These are phyloP conservation scores for Withania somnifera DNA, from an alignment of 305 asterid genomes.

Conservation along the genomic window DNA sequence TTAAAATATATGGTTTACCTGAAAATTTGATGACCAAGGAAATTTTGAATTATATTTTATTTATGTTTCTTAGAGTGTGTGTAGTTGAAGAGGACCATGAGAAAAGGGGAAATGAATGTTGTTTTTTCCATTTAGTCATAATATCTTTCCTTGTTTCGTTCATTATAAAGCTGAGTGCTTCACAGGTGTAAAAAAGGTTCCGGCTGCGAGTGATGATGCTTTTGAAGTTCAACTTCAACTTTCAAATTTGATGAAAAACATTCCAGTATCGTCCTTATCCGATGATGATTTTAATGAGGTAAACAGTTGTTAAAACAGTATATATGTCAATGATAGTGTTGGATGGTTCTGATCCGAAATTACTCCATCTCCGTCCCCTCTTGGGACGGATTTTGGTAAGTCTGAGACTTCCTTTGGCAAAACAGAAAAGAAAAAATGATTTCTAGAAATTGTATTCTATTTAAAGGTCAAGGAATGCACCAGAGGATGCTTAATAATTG, in stretches of 20 bases:
- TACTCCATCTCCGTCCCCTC: neutral
- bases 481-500: neutral
- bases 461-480: neutral
- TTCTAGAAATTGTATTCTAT: neutral
- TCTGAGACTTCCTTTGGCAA: neutral
- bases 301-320: constrained; percentile 2
- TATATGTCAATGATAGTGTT: neutral
- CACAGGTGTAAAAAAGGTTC: constrained; percentile 42
- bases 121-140: neutral
- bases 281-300: constrained; percentile 74
- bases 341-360: neutral
- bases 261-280: constrained; percentile 45
- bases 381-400: neutral
- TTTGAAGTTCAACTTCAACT: constrained; percentile 39
- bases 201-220: constrained; percentile 37
- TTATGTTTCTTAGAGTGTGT: neutral
- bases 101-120: neutral
- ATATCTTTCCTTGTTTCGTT: neutral
- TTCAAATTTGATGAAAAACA: constrained; percentile 42
- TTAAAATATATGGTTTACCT: neutral
- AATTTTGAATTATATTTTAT: neutral
- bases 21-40: neutral
- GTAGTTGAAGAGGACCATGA: neutral
- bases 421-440: neutral
- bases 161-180: constrained; percentile 4